A percentile compares a stretch with the other conserved stretches of the same genome.
phyloP scores from a whole-genome alignment of 371 early-diverging fungal genomes.

The Ecytonucleospora hepatopenaei region DNA sequence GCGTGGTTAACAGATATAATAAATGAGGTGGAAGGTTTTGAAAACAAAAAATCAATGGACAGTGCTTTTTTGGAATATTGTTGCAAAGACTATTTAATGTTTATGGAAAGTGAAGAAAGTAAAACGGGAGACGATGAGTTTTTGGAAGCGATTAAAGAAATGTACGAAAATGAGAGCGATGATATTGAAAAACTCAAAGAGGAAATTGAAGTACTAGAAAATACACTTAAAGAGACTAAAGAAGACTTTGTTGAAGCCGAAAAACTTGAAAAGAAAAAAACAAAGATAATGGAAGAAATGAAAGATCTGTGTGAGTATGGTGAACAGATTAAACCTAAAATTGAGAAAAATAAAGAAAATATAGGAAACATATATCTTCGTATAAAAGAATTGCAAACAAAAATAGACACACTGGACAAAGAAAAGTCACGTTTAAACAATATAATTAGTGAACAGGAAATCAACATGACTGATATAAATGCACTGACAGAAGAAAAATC shows the following conservation, averaged over 20 bases:
- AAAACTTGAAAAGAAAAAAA: constrained; percentile 38
- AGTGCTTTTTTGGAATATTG: constrained; percentile 51
- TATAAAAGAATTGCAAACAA: constrained; percentile 30
- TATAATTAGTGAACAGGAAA: constrained; percentile 63
- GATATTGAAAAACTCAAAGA: constrained; percentile 22
- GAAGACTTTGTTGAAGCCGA: not conserved
- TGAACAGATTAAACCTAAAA: constrained; percentile 46
- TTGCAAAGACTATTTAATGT: constrained; percentile 52
- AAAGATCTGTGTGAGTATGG: constrained; percentile 36
- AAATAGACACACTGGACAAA: constrained; percentile 14
- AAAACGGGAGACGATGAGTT: constrained; percentile 26
- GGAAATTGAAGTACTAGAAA: constrained; percentile 15
- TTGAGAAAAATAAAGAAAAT: constrained; percentile 39
- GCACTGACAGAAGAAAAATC: constrained; percentile 64
- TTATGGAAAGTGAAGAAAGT: constrained; percentile 53
- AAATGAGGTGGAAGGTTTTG: constrained; percentile 11
- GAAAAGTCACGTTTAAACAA: constrained; percentile 53
- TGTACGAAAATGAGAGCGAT: constrained; percentile 25
- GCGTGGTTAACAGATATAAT: constrained; percentile 75
- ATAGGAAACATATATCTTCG: constrained; percentile 39
- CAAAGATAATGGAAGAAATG: constrained; percentile 40
- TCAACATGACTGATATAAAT: constrained; percentile 66
- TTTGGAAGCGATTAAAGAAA: constrained; percentile 28
- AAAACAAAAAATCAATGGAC: constrained; percentile 5
- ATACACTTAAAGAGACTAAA: not conserved